A percentile compares a stretch with the other conserved stretches of the same genome.
Conservation (phyloP, 768 basidiomycete species). For the Russula ochroleuca region DNA sequence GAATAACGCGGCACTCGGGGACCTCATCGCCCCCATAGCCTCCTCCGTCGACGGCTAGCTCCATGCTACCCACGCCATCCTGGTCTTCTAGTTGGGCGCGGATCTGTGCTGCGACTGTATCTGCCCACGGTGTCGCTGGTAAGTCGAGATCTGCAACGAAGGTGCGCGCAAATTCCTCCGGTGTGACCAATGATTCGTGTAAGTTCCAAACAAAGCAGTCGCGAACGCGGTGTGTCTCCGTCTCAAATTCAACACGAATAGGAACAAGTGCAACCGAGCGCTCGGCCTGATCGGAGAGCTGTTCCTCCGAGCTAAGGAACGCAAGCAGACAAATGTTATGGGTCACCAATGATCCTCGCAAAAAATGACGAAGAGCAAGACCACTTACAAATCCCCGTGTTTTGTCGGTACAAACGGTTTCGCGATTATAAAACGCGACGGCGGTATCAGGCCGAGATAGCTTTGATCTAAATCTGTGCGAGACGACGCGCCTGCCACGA, state of each 20-base stretch:
- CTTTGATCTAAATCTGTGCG: conserved; percentile 74
- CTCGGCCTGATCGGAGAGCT: conserved; percentile 58
- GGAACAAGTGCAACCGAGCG: conserved; percentile 65
- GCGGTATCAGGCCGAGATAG: conserved; percentile 84
- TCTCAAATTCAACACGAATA: conserved; percentile 93
- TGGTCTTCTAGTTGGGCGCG: conserved; percentile 89
- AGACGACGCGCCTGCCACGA: conserved; percentile 10
- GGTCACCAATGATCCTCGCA: neutral
- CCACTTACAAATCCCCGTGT: conserved; percentile 73
- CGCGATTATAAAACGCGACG: conserved; percentile 67
- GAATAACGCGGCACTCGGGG: conserved; percentile 75
- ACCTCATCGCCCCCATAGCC: conserved; percentile 45
- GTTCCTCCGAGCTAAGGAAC: conserved; percentile 43
- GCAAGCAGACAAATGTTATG: neutral
- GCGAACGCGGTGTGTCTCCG: conserved; percentile 83
- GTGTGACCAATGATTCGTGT: conserved; percentile 80
- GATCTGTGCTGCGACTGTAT: conserved; percentile 82
- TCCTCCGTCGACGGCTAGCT: conserved; percentile 58
- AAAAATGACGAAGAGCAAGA: conserved; percentile 6
- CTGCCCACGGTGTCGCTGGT: conserved; percentile 58
- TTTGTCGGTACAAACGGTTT: conserved; percentile 53
- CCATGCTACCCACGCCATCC: conserved; percentile 74
- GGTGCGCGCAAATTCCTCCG: conserved; percentile 76
- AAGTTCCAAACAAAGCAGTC: conserved; percentile 97
- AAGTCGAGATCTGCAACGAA: conserved; percentile 90